Evolutionary conservation across 2,329 filamentous ascomycete genomes (phyloP).

Genomic region (Lasiodiplodia hormozganensis): DNA sequence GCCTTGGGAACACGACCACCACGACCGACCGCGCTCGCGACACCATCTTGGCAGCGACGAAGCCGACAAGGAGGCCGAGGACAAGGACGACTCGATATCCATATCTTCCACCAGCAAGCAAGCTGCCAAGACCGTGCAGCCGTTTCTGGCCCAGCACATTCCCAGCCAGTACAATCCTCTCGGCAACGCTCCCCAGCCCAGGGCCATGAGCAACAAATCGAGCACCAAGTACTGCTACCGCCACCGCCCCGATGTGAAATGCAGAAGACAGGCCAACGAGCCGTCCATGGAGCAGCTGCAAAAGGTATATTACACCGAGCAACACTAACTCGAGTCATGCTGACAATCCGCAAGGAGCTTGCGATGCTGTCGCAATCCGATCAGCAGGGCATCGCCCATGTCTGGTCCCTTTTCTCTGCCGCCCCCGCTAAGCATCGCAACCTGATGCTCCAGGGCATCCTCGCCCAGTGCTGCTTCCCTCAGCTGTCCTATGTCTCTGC

Average conservation of each 20-base stretch:
- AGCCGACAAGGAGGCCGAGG: constrained; percentile 34
- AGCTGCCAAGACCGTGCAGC: constrained; percentile 79
- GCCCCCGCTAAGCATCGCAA: constrained; percentile 93
- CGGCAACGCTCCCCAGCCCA: constrained; percentile 49
- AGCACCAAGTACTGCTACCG: constrained; percentile 97
- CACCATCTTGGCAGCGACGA: constrained; percentile 36
- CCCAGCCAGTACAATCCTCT: constrained; percentile 86
- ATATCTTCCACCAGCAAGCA: constrained; percentile 62
- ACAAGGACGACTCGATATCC: constrained; percentile 45
- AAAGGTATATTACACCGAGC: constrained; percentile 63
- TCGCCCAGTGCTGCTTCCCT: constrained; percentile 96
- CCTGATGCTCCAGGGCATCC: constrained; percentile 94
- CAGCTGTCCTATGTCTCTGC: constrained; percentile 92
- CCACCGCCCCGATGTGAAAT: constrained; percentile 92
- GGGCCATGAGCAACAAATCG: constrained; percentile 56
- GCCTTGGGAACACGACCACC: constrained; percentile 38
- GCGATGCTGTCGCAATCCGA: constrained; percentile 82
- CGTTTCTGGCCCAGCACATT: constrained; percentile 90
- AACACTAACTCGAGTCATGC: constrained; percentile 35
- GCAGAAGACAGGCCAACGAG: constrained; percentile 89
- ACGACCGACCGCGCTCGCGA: constrained; percentile 37
- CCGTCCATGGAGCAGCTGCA: constrained; percentile 96
- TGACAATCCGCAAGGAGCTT: constrained; percentile 66
- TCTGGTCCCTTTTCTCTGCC: constrained; percentile 97
- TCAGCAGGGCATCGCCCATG: constrained; percentile 93